Evolutionary conservation across 2,329 filamentous ascomycete genomes (phyloP), one percentile per base, ranked within the genome.

Genomic region (Monilinia fructicola): DNA sequence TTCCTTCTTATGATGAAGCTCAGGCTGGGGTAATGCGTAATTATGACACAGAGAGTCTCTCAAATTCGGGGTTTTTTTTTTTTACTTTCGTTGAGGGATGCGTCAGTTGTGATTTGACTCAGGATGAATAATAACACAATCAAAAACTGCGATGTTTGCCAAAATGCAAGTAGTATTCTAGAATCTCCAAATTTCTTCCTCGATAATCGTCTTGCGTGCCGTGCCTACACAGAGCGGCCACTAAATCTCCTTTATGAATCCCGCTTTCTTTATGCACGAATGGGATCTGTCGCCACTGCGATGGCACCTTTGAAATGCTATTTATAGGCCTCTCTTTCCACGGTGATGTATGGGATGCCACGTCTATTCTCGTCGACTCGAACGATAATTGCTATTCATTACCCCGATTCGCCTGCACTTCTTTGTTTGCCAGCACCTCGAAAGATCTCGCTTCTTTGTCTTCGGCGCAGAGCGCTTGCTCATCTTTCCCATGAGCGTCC

Each of bases 51-150:
- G 16, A 38, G 26, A 5, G 0, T 2, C 46, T 60, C 28, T 38
- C 44, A 11, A 60, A 38, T n/a, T n/a, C n/a, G n/a, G n/a, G n/a
- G 18, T 1, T 35, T 38, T 6, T 12, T 23, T n/a, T 18, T 35
- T 23, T 26, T 23, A 46, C 40, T 2, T 26, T 5, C 5, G 23
- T n/a, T 35, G 26, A 23, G 35, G 38, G 4, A 38, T 18, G 21
- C 16, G 14, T 11, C 14, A 18, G 28, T 35, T 11, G 21, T 4
- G 26, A 21, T 50, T 26, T 44, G 48, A 18, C 56, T 26, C 44
- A 60, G 28, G 23, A 60, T 50, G 58, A 60, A 60, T 38, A 60
- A 60, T 60, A 38, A 18, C n/a, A 3, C 5, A 35, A 35, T 23
- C 9, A 48, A n/a, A 35, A 48, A 23, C 12, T 18, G 0, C 9